Evolutionary conservation across 768 basidiomycete species (phyloP), one percentile per base, ranked within the genome.

Genomic region (Leucocoprinus birnbaumii): DNA sequence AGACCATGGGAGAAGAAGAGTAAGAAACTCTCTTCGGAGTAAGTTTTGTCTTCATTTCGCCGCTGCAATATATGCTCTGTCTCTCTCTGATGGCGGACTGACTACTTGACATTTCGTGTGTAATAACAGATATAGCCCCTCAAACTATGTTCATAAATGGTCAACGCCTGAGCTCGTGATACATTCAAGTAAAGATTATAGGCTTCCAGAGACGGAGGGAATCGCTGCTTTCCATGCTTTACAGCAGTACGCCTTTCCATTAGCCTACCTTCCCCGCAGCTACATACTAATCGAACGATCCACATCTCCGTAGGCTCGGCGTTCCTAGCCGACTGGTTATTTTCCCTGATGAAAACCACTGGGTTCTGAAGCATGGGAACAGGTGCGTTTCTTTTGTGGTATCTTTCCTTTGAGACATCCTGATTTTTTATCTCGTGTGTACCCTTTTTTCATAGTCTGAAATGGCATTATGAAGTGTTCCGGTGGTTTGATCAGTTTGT

Each of bases 391-490:
- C n/a, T 38, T 16, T 11, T 14, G 38, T 38, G 38, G 38, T n/a
- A n/a, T 38, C 38, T 5, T 38, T n/a, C 31, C 31, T 31, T 31
- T 31, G 31, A 31, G 31, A 5, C 11, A 31, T 11, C 11, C 31
- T 11, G 31, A 5, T 31, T 11, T 60, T 27, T 37, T 1, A 31
- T 54, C 42, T 53, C 16, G 8, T 38, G 9, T 38, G 38, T 3
- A 22, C n/a, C 24, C 35, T 38, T 43, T n/a, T 45, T 35, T 38
- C 51, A 31, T 62, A 89, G 91, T 65, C 72, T 96, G 67, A 93
- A 94, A 67, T 98, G 96, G 96, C 92, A 98, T 71, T 77, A 89
- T 60, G 96, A 99, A 67, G 88, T 98, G 11, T 87, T 99, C 72
- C 78, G 82, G 57, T 98, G 93, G 93, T 87, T 97, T 58, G 83